phyloP scores from a whole-genome alignment of 805 yeast species.

The Wickerhamomyces alni region DNA sequence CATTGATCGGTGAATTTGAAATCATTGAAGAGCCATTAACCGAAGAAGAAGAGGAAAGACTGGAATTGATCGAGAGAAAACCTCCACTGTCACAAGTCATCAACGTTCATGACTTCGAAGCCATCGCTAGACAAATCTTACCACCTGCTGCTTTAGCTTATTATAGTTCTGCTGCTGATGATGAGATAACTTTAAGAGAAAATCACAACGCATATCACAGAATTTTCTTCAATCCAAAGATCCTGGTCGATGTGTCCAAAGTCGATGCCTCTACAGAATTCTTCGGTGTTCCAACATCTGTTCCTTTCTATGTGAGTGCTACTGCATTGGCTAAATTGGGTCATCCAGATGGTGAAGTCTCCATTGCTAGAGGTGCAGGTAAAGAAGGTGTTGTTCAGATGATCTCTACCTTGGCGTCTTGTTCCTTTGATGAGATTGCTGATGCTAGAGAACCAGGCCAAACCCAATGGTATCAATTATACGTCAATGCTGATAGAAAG shows the following conservation, averaged over 20 bases:
- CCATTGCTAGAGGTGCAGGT: conserved; percentile 78
- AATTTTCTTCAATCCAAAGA: conserved; percentile 78
- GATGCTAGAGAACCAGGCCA: conserved; percentile 63
- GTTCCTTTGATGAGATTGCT: conserved; percentile 80
- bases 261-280: conserved; percentile 67
- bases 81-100: conserved; percentile 69
- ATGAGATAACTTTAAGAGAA: conserved; percentile 84
- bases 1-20: conserved; percentile 31
- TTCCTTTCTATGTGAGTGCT: conserved; percentile 87
- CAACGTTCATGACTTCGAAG: conserved; percentile 83
- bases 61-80: conserved; percentile 38
- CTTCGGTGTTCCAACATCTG: conserved; percentile 62
- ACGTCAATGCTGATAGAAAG: conserved; percentile 73
- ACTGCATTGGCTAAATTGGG: conserved; percentile 92
- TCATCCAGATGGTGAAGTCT: conserved; percentile 88
- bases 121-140: conserved; percentile 74
- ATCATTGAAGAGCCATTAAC: conserved; percentile 29
- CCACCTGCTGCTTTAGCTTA: conserved; percentile 86
- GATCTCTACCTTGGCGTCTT: conserved; percentile 90
- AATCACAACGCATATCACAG: conserved; percentile 88
- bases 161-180: conserved; percentile 88
- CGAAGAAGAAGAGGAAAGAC: conserved; percentile 36
- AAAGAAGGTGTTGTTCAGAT: conserved; percentile 70
- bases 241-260: conserved; percentile 73
- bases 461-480: conserved; percentile 84